Base-by-base conservation (phyloP, 306 rosid genomes). In the Medicago lupulina region DNA sequence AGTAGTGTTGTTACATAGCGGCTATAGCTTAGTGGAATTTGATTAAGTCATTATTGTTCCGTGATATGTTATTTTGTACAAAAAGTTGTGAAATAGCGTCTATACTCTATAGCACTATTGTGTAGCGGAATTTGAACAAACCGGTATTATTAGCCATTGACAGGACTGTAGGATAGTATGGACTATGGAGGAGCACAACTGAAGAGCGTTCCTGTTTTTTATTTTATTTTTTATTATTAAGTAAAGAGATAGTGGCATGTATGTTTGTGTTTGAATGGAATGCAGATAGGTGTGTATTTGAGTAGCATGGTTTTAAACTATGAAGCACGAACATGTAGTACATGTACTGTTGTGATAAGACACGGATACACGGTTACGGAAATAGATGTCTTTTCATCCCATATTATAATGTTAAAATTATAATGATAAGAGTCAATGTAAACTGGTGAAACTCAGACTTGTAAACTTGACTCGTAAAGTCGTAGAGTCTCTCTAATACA, bases 341-440 rank as follows among this genome's bases (percentile, higher is more conserved):
- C 47, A 2, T 3, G 5, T 12, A 46, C 51, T 7, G 6, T n/a
- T 46, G 51, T 15, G 15, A 12, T 44, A 44, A 1, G 5, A 43
- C 9, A 41, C 46, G 12, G 5, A 43, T 43, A 43, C 47, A 4
- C 13, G 14, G 49, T 9, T 44, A 44, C 6, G 13, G n/a, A 11
- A 11, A 14, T 44, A 46, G 72, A 16, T 66, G 51, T 13, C 25
- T 46, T 11, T 38, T 34, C n/a, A 46, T 46, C 7, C 51, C 51
- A 46, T 46, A 13, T 74, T 60, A 50, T 77, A 38, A 55, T 68
- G 70, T 71, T 6, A 12, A 46, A 43, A 46, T 38, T 55, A 34
- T 61, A 47, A 51, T 39, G 59, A 60, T 49, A 55, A 60, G 67
- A 60, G 19, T 60, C 40, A 12, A 28, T 31, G 21, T 31, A 61